Evolutionary conservation across 768 basidiomycete genomes (phyloP), one percentile per base, ranked within the genome.

Genomic region (Tylopilus balloui): DNA sequence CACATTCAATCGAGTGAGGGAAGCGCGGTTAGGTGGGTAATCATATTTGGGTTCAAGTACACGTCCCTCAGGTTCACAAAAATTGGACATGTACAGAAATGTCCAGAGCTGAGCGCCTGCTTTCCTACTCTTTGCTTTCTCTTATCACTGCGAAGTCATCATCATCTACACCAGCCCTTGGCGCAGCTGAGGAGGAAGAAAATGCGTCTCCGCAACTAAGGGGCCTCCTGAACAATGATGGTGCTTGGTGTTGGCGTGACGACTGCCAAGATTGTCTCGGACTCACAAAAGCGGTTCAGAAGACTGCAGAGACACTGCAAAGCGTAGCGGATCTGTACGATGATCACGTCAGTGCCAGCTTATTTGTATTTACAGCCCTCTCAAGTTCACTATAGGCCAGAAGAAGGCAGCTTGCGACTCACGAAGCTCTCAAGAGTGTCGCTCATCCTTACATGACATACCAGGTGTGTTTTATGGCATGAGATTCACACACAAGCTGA

Each of bases 201-300:
- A 67, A 69, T 13, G 54, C 67, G 4, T 60, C 59, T 19, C 56
- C 65, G 31, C 74, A 74, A 47, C 63, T 63, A n/a, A 79, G 75
- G 49, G 84, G 86, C 0, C 60, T 85, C 42, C 58, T 81, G 46
- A 92, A 91, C 54, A 71, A 73, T 9, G 78, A 87, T 21, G 84
- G 87, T 1, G 89, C 87, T 3, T 88, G 91, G 87, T 91, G 89
- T 64, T 94, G 90, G 89, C 75, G 82, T 21, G 88, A 92, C 45
- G 75, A 74, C 3, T 92, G 90, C 62, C 67, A 76, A 62, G 89
- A 83, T 31, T 92, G 90, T 62, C 68, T 92, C n/a, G 77, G 77
- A 47, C 69, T 90, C 42, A 89, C 86, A 2, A 90, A 86, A 58
- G 86, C 83, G 0, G 71, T 91, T 54, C 88, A 91, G 61, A 84